Evolutionary conservation across 1,284 basidiomycete species (phyloP).

Genomic region (Ganoderma meredithae): DNA sequence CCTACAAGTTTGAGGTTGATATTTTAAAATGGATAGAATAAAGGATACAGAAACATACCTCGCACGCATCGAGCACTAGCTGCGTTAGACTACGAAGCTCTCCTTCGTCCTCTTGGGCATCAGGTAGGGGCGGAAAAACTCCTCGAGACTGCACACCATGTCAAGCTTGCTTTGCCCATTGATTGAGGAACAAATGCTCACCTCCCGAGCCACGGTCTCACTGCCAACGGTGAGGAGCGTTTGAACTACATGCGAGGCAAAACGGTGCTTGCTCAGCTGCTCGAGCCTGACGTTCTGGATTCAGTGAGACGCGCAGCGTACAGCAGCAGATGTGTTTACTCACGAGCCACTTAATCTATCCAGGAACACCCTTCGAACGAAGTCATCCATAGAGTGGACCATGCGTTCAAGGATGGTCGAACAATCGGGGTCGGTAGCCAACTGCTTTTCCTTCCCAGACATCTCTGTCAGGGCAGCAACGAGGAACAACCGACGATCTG

Average conservation of each 20-base stretch:
- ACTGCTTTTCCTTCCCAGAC: constrained; percentile 84
- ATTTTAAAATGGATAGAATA: constrained; percentile 12
- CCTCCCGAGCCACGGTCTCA: constrained; percentile 87
- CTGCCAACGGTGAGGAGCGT: constrained; percentile 79
- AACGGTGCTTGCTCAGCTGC: constrained; percentile 78
- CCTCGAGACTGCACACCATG: constrained; percentile 58
- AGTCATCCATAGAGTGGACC: constrained; percentile 92
- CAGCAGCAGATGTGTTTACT: constrained; percentile 45
- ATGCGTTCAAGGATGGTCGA: constrained; percentile 89
- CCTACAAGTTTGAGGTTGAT: constrained; percentile 50
- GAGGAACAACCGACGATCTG: constrained; percentile 86
- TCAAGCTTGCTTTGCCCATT: not conserved
- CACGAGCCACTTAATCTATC: constrained; percentile 88
- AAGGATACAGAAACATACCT: constrained; percentile 53
- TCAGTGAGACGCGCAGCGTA: constrained; percentile 34
- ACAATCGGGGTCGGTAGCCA: constrained; percentile 92
- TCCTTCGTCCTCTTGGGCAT: constrained; percentile 58
- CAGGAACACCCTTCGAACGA: constrained; percentile 86
- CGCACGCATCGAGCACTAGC: constrained; percentile 68
- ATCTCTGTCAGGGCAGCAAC: constrained; percentile 86
- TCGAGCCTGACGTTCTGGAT: constrained; percentile 59
- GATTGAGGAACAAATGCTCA: constrained; percentile 41
- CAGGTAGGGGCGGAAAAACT: constrained; percentile 61
- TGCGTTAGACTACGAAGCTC: constrained; percentile 78
- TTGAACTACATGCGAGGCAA: constrained; percentile 93